phyloP scores from a whole-genome alignment of 371 early-diverging fungal genomes.

The Apophysomyces sp. region DNA sequence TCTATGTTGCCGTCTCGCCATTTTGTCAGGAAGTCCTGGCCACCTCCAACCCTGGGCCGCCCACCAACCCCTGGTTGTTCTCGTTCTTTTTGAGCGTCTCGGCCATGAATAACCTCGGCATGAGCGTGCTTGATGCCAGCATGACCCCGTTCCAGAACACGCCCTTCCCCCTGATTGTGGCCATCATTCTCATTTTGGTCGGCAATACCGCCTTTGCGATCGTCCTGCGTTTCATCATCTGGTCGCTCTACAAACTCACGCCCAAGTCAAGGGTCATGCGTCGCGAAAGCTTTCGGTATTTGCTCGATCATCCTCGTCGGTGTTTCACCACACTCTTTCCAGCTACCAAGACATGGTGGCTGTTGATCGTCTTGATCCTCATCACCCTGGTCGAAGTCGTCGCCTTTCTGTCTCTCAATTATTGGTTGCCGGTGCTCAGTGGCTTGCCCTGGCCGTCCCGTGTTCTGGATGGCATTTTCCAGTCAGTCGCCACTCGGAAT shows the following conservation, averaged over 20 bases:
- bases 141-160: constrained; percentile 40
- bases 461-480: constrained; percentile 37
- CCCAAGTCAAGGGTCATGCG: constrained; percentile 26
- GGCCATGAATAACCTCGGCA: constrained; percentile 40
- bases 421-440: constrained; percentile 35
- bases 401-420: constrained; percentile 32
- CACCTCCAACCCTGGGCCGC: constrained; percentile 17
- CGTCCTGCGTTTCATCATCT: constrained; percentile 30
- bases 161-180: constrained; percentile 22
- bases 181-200: constrained; percentile 27
- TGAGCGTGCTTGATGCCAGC: constrained; percentile 28
- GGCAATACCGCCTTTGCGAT: constrained; percentile 49
- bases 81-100: constrained; percentile 38
- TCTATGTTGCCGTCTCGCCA: constrained; percentile 29
- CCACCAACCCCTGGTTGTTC: constrained; percentile 34
- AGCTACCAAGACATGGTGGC: constrained; percentile 41
- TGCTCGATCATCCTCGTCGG: constrained; percentile 46
- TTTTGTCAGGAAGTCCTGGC: constrained; percentile 25
- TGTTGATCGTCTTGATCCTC: constrained; percentile 26
- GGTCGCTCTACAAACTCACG: constrained; percentile 34
- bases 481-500: constrained; percentile 41
- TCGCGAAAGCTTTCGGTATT: constrained; percentile 33
- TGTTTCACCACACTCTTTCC: constrained; percentile 46
- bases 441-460: constrained; percentile 29
- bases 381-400: constrained; percentile 35